Base-by-base conservation (phyloP, 306 rosid species). In the Ormosia emarginata region DNA sequence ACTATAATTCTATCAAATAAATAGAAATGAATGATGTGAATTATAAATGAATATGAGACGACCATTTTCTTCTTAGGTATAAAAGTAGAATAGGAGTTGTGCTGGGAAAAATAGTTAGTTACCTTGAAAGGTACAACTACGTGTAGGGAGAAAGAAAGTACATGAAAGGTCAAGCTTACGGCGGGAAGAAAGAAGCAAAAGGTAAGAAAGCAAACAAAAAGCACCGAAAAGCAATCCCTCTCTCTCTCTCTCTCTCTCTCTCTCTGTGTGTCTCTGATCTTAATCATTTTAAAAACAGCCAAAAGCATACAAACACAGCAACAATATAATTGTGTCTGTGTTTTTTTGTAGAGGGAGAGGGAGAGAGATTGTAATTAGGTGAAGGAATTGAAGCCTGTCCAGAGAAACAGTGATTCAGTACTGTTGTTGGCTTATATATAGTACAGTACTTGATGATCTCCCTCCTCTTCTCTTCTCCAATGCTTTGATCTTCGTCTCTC, bases 171-270 rank as follows among this genome's bases (percentile, higher is more conserved):
- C 67, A 58, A 57, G 65, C 67, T 57, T 30, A 71, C 71, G 79
- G 90, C 68, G 55, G 82, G 68, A 59, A 62, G 67, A 57, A 55
- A 2, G 59, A 11, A 83, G 74, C n/a, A 59, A 71, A 55, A 62
- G 55, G 46, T 1, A 61, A 44, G 74, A 79, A 49, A 79, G 74
- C 64, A 11, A 55, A 52, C 33, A 1, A 81, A 79, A 81, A 65
- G 24, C 61, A 68, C 79, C 67, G n/a, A 78, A 62, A 84, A 75
- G 87, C 77, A 49, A 77, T 15, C 77, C 39, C 65, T 58, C 37
- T 46, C 32, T 74, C 17, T 49, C 49, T 57, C 37, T 64, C 4
- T 17, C 3, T 24, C 65, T 77, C 52, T 15, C 15, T 49, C 29
- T 59, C 34, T 62, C 72, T 8, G 36, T 8, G 37, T 74, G 67